These are phyloP conservation scores for Phtheirospermum japonicum DNA, from an alignment of 257 asterid species.

Conservation along the genomic window DNA sequence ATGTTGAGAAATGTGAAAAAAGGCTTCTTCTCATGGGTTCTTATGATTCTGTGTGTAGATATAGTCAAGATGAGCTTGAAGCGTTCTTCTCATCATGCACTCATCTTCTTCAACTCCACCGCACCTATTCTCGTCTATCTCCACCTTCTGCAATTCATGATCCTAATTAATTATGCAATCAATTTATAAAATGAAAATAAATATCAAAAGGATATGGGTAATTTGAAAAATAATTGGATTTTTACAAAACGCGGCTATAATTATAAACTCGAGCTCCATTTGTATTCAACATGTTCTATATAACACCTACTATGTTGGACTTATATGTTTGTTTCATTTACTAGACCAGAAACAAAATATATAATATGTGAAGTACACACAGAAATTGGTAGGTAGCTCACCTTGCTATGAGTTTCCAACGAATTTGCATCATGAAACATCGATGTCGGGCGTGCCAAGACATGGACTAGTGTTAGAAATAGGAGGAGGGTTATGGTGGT, in stretches of 20 bases:
- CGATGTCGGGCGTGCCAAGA: slow-evolving; percentile 37
- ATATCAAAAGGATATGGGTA: too few species aligned
- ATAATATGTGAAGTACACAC: neutral
- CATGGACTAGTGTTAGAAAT: slow-evolving; percentile 29
- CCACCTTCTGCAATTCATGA: slow-evolving; percentile 22
- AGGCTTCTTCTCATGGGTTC: slow-evolving; percentile 35
- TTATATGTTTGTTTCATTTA: too few species aligned
- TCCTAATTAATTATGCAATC: too few species aligned
- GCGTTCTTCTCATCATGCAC: slow-evolving; percentile 74
- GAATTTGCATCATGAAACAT: slow-evolving; percentile 1
- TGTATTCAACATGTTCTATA: too few species aligned
- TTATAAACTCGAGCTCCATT: too few species aligned
- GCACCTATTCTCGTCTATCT: slow-evolving; percentile 34
- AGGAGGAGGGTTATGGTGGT: slow-evolving; percentile 39
- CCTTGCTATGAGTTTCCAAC: neutral
- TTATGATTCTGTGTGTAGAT: slow-evolving; percentile 70
- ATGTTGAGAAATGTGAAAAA: neutral
- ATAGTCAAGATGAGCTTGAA: slow-evolving; percentile 68
- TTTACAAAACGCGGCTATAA: too few species aligned
- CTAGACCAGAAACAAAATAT: neutral
- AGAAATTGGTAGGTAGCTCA: neutral
- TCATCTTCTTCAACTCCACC: slow-evolving; percentile 58
- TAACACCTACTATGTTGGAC: too few species aligned
- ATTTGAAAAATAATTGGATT: too few species aligned
- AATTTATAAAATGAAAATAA: too few species aligned